Base-by-base conservation (phyloP, 1,284 basidiomycete genomes). In the Ganoderma sinense region DNA sequence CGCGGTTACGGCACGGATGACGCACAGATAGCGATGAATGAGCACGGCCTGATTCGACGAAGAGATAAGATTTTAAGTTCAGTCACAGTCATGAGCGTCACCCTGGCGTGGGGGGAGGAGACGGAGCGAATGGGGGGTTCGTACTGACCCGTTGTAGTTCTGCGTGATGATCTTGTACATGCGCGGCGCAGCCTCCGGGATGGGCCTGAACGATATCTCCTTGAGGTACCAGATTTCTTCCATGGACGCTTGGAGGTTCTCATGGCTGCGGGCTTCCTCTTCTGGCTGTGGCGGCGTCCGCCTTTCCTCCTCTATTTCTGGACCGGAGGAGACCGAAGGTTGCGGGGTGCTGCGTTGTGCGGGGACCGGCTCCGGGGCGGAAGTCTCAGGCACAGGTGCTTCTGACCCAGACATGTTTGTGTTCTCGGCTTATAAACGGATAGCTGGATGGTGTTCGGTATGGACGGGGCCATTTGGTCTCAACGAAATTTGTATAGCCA, bases 1-100 rank as follows among this genome's bases (percentile, higher is more conserved):
- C 29, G 4, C 36, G 29, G 14, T 40, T 64, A 40, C 36, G 33
- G 45, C 31, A 65, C 13, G 39, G 23, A 79, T 88, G 23, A 79
- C 88, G 75, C 76, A 94, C 93, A 94, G 72, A 96, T 92, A 14
- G 95, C 94, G 74, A 97, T 94, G 73, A 97, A 91, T 0, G 95
- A 96, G 78, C 96, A 98, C 8, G 95, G 96, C 69, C 91, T 95
- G 14, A 40, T 56, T 75, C 8, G 56, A 65, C 7, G 36, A 36
- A 36, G 6, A 36, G 36, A 1, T 6, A 7, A 36, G 36, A 1
- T 6, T 36, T 36, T 36, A 10, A 36, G 36, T 36, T 36, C 36
- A 36, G 3, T 36, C 36, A 8, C 36, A 36, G 3, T 36, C 36
- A 8, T 10, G 36, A 36, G 36, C 6, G 36, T 36, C 36, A 36